phyloP scores from a whole-genome alignment of 495 filamentous ascomycete species.

The Trichoderma asperelloides region DNA sequence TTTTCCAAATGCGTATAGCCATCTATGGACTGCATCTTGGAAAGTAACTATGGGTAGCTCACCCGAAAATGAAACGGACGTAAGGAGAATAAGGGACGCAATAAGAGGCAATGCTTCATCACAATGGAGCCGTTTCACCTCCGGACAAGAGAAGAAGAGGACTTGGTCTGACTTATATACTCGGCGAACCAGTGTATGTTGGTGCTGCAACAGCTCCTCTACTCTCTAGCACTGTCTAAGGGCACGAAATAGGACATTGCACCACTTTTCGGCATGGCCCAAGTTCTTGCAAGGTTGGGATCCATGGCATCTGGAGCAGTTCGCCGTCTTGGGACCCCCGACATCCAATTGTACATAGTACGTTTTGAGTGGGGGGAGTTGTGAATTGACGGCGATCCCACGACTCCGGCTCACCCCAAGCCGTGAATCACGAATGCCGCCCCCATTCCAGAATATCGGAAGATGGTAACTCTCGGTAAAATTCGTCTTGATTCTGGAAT shows the following conservation, averaged over 20 bases:
- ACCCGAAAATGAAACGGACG: background rate
- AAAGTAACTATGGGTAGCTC: background rate
- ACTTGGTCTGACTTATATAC: background rate
- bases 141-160: background rate
- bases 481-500: background rate
- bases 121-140: background rate
- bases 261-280: background rate
- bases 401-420: background rate
- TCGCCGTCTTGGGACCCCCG: background rate
- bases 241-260: background rate
- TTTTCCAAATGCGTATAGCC: background rate
- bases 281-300: background rate
- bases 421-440: background rate
- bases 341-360: background rate
- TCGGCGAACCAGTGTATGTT: background rate
- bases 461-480: background rate
- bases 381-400: background rate
- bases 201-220: background rate
- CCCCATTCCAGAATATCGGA: background rate
- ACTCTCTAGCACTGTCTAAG: background rate
- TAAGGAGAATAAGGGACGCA: background rate
- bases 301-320: background rate
- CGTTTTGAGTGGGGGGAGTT: background rate
- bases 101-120: background rate
- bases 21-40: background rate